Percentiles rank a stretch among this genome's conserved stretches.
These are phyloP conservation scores for Pseudozyma tsukubaensis DNA, from an alignment of 1,284 basidiomycete species.

Conservation along the genomic window DNA sequence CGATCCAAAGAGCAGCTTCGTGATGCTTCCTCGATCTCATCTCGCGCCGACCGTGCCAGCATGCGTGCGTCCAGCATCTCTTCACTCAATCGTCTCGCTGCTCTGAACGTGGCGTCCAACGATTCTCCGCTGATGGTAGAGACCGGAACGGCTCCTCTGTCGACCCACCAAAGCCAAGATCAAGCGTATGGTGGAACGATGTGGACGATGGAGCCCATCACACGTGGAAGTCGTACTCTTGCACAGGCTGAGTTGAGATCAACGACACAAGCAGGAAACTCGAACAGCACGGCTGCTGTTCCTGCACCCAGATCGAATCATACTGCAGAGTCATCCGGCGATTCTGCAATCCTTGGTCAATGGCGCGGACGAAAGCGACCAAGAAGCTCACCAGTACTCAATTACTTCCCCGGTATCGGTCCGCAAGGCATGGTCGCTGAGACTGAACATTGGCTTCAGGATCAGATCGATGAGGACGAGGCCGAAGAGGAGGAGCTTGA, in stretches of 20 bases:
- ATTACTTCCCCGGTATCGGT: constrained; percentile 5
- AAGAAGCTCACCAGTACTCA: constrained; percentile 27
- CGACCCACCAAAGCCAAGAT: constrained; percentile 6
- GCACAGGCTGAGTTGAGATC: background rate
- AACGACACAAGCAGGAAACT: background rate
- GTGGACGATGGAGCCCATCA: background rate
- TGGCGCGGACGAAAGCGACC: constrained; percentile 35
- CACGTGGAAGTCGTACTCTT: background rate
- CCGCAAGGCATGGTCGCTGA: constrained; percentile 18
- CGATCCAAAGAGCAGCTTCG: constrained; percentile 36
- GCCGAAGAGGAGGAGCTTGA: constrained; percentile 4
- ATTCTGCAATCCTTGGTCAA: constrained; percentile 9
- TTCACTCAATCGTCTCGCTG: constrained; percentile 27
- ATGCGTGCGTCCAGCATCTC: constrained; percentile 25
- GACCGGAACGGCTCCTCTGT: background rate
- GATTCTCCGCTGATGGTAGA: background rate
- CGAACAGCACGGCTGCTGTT: background rate
- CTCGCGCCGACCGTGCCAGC: constrained; percentile 21
- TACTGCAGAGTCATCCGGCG: constrained; percentile 4
- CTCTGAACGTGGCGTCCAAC: constrained; percentile 12
- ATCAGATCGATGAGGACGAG: constrained; percentile 22
- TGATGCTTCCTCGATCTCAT: constrained; percentile 28
- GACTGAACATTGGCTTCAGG: constrained; percentile 20
- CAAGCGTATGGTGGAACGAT: background rate
- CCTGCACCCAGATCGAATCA: background rate